These are phyloP conservation scores for Alternaria longipes DNA, from an alignment of 2,329 filamentous ascomycete genomes.

Conservation along the genomic window DNA sequence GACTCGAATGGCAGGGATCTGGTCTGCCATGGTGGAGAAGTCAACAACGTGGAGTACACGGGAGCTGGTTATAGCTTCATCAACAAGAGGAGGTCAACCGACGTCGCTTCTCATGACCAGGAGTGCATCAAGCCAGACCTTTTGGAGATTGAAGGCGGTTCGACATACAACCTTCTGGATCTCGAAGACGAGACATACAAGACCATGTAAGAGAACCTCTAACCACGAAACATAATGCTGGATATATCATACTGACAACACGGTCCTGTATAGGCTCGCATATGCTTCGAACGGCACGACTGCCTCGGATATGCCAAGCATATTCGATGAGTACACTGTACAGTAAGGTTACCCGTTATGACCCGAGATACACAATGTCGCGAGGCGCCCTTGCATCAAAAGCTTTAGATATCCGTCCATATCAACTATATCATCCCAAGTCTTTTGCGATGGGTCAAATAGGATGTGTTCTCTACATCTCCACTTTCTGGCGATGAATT, in stretches of 20 bases:
- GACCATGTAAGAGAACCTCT: neutral
- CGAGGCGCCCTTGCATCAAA: too few species aligned
- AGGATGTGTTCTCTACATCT: accelerated
- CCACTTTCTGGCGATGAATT: accelerated
- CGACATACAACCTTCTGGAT: neutral
- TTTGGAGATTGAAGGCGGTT: neutral
- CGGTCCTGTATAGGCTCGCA: accelerated
- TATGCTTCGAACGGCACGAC: neutral
- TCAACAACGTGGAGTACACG: neutral
- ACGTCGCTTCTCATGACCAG: neutral
- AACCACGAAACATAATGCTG: accelerated
- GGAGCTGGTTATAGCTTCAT: neutral
- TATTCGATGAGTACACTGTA: too few species aligned
- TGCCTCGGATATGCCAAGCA: neutral
- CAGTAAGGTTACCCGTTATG: too few species aligned
- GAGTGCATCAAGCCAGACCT: neutral
- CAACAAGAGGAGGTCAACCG: neutral
- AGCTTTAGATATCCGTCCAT: accelerated
- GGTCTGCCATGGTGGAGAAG: neutral
- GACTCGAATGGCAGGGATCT: neutral
- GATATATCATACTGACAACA: accelerated
- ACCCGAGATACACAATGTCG: too few species aligned
- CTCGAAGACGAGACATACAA: neutral
- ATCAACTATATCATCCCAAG: too few species aligned
- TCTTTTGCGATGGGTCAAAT: accelerated